Conservation (phyloP, 148 eudicot species). For the Rhododendron ovatum region DNA sequence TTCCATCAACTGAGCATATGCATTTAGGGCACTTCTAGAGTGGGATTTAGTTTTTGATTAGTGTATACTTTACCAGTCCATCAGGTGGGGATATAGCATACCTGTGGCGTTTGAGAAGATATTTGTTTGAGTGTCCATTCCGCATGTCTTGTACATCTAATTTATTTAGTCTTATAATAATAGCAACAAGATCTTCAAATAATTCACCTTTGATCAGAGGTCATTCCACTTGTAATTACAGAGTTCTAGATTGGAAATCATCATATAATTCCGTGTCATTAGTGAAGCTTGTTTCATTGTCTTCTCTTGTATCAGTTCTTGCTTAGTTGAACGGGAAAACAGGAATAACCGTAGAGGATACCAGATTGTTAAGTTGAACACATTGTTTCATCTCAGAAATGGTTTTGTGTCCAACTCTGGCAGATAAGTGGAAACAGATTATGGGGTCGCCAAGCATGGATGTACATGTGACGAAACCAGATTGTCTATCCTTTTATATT, state of each 20-base stretch:
- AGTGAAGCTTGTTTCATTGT: neutral
- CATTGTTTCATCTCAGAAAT: neutral
- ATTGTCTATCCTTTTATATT: constrained; percentile 69
- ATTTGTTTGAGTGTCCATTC: neutral
- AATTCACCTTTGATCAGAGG: too few species aligned
- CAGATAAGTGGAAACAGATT: constrained; percentile 91
- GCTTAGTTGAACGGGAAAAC: neutral
- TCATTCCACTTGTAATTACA: neutral
- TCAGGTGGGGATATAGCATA: neutral
- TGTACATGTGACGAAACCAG: constrained; percentile 60
- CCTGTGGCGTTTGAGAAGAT: neutral
- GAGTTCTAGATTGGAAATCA: neutral
- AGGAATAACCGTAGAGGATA: neutral
- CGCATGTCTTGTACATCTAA: neutral
- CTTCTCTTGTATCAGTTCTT: neutral
- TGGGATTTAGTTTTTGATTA: neutral
- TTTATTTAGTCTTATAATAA: neutral
- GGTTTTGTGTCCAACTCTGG: constrained; percentile 17
- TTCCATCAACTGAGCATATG: neutral
- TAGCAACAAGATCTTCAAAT: neutral
- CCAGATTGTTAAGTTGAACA: neutral
- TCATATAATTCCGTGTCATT: neutral
- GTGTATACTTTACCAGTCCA: neutral
- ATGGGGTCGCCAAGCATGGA: constrained; percentile 79
- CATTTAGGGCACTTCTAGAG: neutral